Conservation (phyloP, 2,329 filamentous ascomycete genomes). For the Hawksworthiomyces lignivorus region DNA sequence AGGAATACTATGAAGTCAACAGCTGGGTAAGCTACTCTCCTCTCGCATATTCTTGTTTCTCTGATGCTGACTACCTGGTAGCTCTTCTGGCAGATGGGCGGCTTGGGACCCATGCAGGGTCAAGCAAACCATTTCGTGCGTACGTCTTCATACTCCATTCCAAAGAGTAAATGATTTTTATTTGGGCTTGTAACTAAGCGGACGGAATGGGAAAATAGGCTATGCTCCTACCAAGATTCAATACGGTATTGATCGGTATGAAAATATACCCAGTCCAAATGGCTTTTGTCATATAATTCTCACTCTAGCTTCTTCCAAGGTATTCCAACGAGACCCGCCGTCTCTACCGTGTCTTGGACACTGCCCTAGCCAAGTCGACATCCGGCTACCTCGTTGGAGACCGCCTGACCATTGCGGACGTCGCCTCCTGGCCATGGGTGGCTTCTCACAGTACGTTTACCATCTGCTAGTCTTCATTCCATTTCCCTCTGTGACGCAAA, state of each 20-base stretch:
- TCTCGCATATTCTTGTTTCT: too few species aligned
- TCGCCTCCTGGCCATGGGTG: constrained; percentile 75
- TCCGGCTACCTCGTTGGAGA: constrained; percentile 59
- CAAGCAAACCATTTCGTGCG: constrained; percentile 79
- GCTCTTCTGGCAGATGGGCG: constrained; percentile 70
- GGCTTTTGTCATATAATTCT: neutral
- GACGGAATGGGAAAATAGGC: too few species aligned
- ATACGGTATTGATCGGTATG: constrained; percentile 68
- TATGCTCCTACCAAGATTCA: constrained; percentile 77
- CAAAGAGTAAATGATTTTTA: too few species aligned
- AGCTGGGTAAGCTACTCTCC: constrained; percentile 56
- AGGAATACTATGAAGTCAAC: constrained; percentile 71
- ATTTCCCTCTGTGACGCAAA: too few species aligned
- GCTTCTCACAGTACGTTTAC: constrained; percentile 39
- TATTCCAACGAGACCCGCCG: constrained; percentile 80
- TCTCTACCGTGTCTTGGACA: constrained; percentile 70
- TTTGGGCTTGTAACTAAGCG: too few species aligned
- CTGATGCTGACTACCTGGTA: constrained; percentile 16
- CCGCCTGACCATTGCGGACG: constrained; percentile 67
- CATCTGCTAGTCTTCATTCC: too few species aligned
- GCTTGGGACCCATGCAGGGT: constrained; percentile 74
- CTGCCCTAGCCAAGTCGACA: constrained; percentile 51
- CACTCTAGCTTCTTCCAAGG: constrained; percentile 1
- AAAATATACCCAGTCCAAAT: too few species aligned
- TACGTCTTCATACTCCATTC: constrained; percentile 19